A percentile compares a stretch with the other conserved stretches of the same genome.
Evolutionary conservation across 2,329 filamentous ascomycete species (phyloP).

Genomic region (Beauveria varroae): DNA sequence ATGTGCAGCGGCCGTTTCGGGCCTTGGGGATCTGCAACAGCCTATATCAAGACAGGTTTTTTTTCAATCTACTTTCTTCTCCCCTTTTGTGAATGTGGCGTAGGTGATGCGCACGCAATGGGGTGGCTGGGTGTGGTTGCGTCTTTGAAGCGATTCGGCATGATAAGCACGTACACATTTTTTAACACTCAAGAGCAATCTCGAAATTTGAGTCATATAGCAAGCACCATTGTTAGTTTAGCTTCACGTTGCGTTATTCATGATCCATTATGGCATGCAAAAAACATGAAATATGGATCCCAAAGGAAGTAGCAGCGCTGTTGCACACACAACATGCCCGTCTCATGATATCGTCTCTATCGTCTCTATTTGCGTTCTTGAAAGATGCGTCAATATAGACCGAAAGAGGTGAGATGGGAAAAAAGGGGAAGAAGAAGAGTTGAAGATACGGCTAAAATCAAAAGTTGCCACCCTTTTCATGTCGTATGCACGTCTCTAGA

Average conservation of each 20-base stretch:
- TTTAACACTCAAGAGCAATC: neutral
- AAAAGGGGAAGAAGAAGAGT: neutral
- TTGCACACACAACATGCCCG: no score
- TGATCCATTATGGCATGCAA: no score
- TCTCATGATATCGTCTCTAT: no score
- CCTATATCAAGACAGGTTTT: neutral
- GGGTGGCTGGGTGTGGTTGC: neutral
- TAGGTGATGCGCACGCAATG: neutral
- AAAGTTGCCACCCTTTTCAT: neutral
- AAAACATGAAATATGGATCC: no score
- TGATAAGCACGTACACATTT: neutral
- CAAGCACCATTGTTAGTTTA: neutral
- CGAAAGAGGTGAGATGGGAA: neutral
- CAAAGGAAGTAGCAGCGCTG: no score
- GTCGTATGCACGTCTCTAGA: conserved; percentile 29
- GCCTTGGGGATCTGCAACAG: neutral
- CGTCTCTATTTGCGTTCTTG: no score
- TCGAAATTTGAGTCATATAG: neutral
- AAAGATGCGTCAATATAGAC: neutral
- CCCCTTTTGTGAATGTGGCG: neutral
- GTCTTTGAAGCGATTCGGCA: neutral
- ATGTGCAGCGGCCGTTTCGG: neutral
- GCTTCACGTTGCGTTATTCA: neutral
- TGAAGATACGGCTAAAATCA: neutral
- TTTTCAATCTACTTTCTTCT: neutral